Base-by-base conservation (phyloP, 768 basidiomycete genomes). In the Podaxis mareebaensis region DNA sequence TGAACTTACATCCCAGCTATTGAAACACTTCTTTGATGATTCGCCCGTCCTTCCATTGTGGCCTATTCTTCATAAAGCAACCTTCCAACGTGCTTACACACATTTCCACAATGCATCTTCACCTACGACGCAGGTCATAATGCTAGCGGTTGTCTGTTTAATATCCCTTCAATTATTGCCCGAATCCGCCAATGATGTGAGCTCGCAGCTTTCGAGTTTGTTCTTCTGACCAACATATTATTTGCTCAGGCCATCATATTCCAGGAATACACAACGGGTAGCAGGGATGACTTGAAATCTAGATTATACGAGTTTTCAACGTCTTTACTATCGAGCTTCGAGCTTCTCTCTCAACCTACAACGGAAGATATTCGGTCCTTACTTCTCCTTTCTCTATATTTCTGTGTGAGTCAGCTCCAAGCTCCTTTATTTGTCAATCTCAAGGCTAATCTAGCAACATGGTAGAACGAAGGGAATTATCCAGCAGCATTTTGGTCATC, bases 121-220 rank as follows among this genome's bases (percentile, higher is more conserved):
- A 13, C 53, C 68, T 8, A 55, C 65, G 22, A 62, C 65, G 59
- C 64, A 65, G 30, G 49, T 64, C 38, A 58, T 60, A 15, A 53
- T 69, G 33, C 26, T 69, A 30, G 65, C 68, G 13, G 67, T 63
- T 5, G 54, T 69, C 6, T 64, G 66, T 52, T 52, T 65, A n/a
- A 53, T 65, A 13, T 67, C 68, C 20, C 48, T 69, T 8, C 68
- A 69, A 55, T 65, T 67, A 57, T 63, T 69, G 28, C 67, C 68
- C 6, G 44, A 55, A 56, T 59, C 64, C 15, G 28, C 63, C 3
- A 42, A 58, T 28, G 58, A 69, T 62, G 68, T 69, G 44, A 15
- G 68, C 56, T 39, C 39, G 33, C 33, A 33, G 15, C 12, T 59
- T 48, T 28, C 6, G 22, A 8, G 17, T 20, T n/a, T 4, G n/a